These are phyloP conservation scores for Linum usitatissimum DNA, from an alignment of 345 rosid species.

Conservation along the genomic window DNA sequence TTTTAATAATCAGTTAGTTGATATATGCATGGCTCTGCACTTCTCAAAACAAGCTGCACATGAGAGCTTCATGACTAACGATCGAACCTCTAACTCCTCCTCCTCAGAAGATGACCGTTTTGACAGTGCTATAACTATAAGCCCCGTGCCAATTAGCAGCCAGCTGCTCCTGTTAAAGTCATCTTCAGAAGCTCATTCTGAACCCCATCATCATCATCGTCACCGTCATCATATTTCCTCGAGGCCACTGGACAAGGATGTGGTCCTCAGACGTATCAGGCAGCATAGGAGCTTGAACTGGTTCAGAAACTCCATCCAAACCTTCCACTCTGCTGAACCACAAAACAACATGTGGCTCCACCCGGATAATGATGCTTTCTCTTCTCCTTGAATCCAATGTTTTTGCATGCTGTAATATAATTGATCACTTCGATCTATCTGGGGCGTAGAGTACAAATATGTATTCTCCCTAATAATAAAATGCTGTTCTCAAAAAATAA, in stretches of 20 bases:
- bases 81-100: background rate
- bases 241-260: conserved; percentile 23
- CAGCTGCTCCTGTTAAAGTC: conserved; percentile 30
- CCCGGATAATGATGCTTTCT: conserved; percentile 28
- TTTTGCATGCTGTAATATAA: too few species aligned
- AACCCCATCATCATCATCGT: too few species aligned
- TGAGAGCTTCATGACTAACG: background rate
- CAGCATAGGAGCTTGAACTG: conserved; percentile 29
- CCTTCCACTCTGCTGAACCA: conserved; percentile 11
- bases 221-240: too few species aligned
- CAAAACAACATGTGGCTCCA: conserved; percentile 19
- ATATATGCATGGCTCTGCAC: background rate
- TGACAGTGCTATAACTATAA: background rate
- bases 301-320: conserved; percentile 21
- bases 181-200: conserved; percentile 9
- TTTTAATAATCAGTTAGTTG: background rate
- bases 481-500: too few species aligned
- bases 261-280: conserved; percentile 37
- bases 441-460: too few species aligned
- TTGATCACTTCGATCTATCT: too few species aligned
- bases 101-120: background rate
- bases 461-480: too few species aligned
- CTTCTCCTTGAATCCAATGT: conserved; percentile 22
- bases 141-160: conserved; percentile 9
- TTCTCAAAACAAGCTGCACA: background rate